Percentiles rank a stretch among this genome's conserved stretches.
phyloP scores from a whole-genome alignment of 2,329 filamentous ascomycete genomes.

The Calonectria multiphialidica region DNA sequence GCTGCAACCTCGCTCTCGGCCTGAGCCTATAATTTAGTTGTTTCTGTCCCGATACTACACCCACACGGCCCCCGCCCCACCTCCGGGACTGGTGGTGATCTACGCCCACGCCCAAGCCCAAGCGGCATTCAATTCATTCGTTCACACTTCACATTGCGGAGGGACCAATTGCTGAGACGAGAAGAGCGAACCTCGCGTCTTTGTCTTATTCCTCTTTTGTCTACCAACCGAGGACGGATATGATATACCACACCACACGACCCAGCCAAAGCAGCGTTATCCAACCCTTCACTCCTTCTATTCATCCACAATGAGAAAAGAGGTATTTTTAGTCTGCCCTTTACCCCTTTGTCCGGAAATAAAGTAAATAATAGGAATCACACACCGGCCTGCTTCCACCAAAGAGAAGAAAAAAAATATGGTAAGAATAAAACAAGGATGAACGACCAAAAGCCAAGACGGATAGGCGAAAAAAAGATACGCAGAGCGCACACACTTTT shows the following conservation, averaged over 20 bases:
- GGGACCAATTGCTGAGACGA: neutral
- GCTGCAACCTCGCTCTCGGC: neutral
- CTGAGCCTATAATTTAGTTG: neutral
- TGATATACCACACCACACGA: slow-evolving; percentile 6
- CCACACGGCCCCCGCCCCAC: neutral
- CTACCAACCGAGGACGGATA: slow-evolving; percentile 18
- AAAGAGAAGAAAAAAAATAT: neutral
- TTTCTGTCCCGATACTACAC: neutral
- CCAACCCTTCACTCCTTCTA: slow-evolving; percentile 21
- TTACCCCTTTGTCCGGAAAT: neutral
- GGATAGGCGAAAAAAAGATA: slow-evolving; percentile 2
- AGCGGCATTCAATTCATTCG: neutral
- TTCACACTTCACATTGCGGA: neutral
- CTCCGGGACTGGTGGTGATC: neutral
- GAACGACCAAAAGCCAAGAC: neutral
- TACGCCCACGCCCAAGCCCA: neutral
- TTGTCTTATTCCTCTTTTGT: slow-evolving; percentile 17
- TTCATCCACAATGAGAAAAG: slow-evolving; percentile 19
- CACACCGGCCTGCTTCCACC: slow-evolving; percentile 6
- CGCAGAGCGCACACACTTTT: slow-evolving; percentile 4
- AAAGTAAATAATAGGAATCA: slow-evolving; percentile 1
- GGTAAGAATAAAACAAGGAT: neutral
- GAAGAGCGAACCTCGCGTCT: slow-evolving; percentile 14
- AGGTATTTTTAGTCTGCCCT: slow-evolving; percentile 15
- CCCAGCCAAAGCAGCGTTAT: slow-evolving; percentile 16